phyloP scores from a whole-genome alignment of 257 asterid genomes.

The Cinchona pubescens region DNA sequence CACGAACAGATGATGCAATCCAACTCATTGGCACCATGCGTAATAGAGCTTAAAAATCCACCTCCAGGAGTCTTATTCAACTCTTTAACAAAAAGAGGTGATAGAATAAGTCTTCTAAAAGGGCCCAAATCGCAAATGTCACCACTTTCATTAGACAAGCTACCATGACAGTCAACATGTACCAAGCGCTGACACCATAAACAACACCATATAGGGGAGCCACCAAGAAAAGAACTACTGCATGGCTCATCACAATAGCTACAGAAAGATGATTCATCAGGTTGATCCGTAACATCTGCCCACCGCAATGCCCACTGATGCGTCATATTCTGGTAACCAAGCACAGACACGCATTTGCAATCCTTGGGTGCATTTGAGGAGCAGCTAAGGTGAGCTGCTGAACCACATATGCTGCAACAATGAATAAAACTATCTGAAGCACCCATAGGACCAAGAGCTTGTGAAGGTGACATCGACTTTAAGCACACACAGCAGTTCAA shows the following conservation, averaged over 20 bases:
- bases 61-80: slow-evolving; percentile 53
- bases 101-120: slow-evolving; percentile 74
- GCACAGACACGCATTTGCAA: slow-evolving; percentile 84
- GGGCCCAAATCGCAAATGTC: slow-evolving; percentile 94
- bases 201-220: slow-evolving; percentile 98
- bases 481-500: slow-evolving; percentile 87
- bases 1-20: slow-evolving; percentile 94
- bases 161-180: slow-evolving; percentile 93
- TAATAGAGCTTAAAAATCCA: slow-evolving; percentile 82
- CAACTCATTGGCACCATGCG: slow-evolving; percentile 98
- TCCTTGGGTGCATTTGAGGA: slow-evolving; percentile 74
- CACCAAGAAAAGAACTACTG: slow-evolving; percentile 86
- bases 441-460: slow-evolving; percentile 65
- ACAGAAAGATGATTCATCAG: slow-evolving; percentile 85
- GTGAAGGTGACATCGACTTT: slow-evolving; percentile 74
- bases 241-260: slow-evolving; percentile 98
- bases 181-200: slow-evolving; percentile 97
- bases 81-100: slow-evolving; percentile 79
- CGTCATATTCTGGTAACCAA: slow-evolving; percentile 63
- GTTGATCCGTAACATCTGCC: slow-evolving; percentile 89
- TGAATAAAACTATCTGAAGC: slow-evolving; percentile 71
- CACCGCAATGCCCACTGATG: slow-evolving; percentile 98
- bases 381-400: slow-evolving; percentile 88
- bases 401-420: slow-evolving; percentile 78
- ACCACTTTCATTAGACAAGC: slow-evolving; percentile 75